Base-by-base conservation (phyloP, 305 asterid genomes). In the Euphrasia arctica region DNA sequence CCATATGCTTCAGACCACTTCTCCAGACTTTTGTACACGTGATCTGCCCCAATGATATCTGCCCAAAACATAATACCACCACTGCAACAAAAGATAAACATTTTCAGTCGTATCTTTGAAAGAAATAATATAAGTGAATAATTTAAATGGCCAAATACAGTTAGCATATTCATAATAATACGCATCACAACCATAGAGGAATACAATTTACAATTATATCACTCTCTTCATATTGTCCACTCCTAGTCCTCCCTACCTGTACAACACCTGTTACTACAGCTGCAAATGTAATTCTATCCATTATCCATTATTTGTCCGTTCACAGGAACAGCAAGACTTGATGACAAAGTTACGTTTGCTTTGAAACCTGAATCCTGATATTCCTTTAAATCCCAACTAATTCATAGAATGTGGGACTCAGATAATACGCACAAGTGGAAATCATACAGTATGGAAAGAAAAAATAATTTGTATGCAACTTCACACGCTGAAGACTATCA, bases 61-160 rank as follows among this genome's bases (percentile, higher is more conserved):
- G 95, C 99, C 99, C 99, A 94, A 81, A 82, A 94, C 61, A 94
- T 60, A 42, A 94, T 80, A 51, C 99, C 99, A 58, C 99, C 99
- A 39, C 99, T 93, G 95, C 83, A 59, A 68, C 77, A 68, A 25
- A 25, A 25, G 27, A 82, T 14, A 49, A 39, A 4, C n/a, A 29
- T 66, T 82, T 90, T 31, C n/a, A 18, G 39, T 65, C 62, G 58
- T 22, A 41, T n/a, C 55, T 62, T 61, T 41, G n/a, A 58, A 32
- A 67, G 27, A 66, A 72, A 9, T 41, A 56, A 28, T 36, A 28
- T 43, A 54, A 43, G 70, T 39, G 69, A n/a, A 8, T 18, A 57
- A 12, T 34, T 60, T 45, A 65, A 58, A 65, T 64, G 11, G 48
- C 64, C 42, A 58, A 56, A 22, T 28, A 13, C 50, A 29, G 50